Conservation (phyloP, 768 basidiomycete genomes). For the Serpula lacrymans region DNA sequence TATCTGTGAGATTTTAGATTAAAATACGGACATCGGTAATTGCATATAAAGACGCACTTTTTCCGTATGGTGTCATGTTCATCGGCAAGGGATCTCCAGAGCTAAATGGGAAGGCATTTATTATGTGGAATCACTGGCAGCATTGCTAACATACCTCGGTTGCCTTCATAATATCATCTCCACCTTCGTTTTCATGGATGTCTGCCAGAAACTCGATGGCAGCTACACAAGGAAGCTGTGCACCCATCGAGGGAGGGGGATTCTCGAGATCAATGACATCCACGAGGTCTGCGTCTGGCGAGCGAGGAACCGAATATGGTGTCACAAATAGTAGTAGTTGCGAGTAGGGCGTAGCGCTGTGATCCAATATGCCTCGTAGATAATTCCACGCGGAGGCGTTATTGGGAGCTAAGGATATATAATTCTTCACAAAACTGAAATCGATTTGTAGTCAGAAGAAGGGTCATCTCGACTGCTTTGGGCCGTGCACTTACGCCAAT, state of each 20-base stretch:
- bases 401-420: slow-evolving; percentile 84
- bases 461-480: background rate
- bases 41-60: slow-evolving; percentile 47
- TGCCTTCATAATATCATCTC: slow-evolving; percentile 43
- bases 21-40: slow-evolving; percentile 10
- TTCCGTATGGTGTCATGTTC: slow-evolving; percentile 74
- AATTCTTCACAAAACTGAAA: slow-evolving; percentile 73
- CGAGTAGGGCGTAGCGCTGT: slow-evolving; percentile 55
- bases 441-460: background rate
- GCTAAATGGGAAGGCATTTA: slow-evolving; percentile 33
- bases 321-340: slow-evolving; percentile 55
- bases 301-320: slow-evolving; percentile 50
- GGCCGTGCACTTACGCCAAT: slow-evolving; percentile 64
- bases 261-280: slow-evolving; percentile 71
- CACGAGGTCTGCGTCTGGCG: slow-evolving; percentile 25
- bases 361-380: slow-evolving; percentile 77
- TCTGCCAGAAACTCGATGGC: slow-evolving; percentile 90
- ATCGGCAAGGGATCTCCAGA: slow-evolving; percentile 68
- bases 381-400: slow-evolving; percentile 98
- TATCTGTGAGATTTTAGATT: slow-evolving; percentile 45
- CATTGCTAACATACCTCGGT: slow-evolving; percentile 50
- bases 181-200: slow-evolving; percentile 56
- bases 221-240: slow-evolving; percentile 71
- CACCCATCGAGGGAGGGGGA: slow-evolving; percentile 59
- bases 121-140: too few species aligned